phyloP scores from a whole-genome alignment of 2,329 filamentous ascomycete genomes.

The Lachnellula hyalina region DNA sequence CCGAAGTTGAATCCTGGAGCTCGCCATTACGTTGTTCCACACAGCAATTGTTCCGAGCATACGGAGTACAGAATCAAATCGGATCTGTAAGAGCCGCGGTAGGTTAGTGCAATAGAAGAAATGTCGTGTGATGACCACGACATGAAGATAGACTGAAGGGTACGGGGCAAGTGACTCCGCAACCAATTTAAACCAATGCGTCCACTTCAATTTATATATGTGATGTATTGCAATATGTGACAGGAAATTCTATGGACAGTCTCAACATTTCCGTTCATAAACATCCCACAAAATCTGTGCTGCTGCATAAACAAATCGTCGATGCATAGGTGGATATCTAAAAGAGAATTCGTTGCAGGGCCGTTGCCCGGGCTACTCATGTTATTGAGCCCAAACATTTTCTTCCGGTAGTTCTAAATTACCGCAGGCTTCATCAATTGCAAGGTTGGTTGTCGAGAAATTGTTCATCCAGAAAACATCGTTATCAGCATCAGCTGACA shows the following conservation, averaged over 20 bases:
- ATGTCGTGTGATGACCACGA: background rate
- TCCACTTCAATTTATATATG: constrained; percentile 5
- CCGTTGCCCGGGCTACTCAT: constrained; percentile 30
- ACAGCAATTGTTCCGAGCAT: too few species aligned
- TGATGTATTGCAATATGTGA: constrained; percentile 19
- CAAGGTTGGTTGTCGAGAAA: constrained; percentile 24
- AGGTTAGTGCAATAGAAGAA: too few species aligned
- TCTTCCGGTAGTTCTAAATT: constrained; percentile 20
- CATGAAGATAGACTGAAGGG: background rate
- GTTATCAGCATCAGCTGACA: constrained; percentile 45
- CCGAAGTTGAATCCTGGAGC: too few species aligned
- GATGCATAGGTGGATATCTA: constrained; percentile 25
- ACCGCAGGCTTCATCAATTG: constrained; percentile 15
- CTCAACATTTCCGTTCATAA: constrained; percentile 6
- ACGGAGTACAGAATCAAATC: too few species aligned
- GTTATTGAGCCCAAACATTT: constrained; percentile 32
- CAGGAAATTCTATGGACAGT: constrained; percentile 23
- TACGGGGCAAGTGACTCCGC: background rate
- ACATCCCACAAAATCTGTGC: constrained; percentile 10
- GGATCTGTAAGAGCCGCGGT: too few species aligned
- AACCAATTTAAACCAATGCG: background rate
- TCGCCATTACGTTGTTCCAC: too few species aligned
- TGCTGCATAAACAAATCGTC: constrained; percentile 19
- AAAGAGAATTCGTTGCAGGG: constrained; percentile 28
- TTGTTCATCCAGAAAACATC: constrained; percentile 38